A percentile compares a stretch with the other conserved stretches of the same genome.
phyloP scores from a whole-genome alignment of 805 yeast species.

The Sungouiella blattae region DNA sequence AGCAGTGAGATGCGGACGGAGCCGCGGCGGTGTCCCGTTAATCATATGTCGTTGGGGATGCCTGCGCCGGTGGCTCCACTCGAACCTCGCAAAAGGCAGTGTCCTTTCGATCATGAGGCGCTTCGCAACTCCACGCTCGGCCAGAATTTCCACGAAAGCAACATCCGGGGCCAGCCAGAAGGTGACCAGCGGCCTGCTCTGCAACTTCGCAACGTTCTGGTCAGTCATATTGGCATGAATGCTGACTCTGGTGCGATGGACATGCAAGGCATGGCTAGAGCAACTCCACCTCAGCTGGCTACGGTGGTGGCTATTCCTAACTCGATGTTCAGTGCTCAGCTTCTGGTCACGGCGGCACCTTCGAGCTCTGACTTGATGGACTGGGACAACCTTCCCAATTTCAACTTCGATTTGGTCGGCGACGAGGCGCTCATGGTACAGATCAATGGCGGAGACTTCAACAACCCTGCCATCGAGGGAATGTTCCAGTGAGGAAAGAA shows the following conservation, averaged over 20 bases:
- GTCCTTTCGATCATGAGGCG: slow-evolving; percentile 30
- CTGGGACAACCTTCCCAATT: slow-evolving; percentile 21
- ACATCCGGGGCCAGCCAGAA: not conserved
- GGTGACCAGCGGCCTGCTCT: no score
- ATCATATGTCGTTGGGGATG: no score
- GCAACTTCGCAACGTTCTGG: no score
- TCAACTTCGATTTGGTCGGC: slow-evolving; percentile 30
- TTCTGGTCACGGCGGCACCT: not conserved
- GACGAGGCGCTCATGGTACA: slow-evolving; percentile 25
- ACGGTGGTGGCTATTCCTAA: no score
- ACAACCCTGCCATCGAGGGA: slow-evolving; percentile 18
- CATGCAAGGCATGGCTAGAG: no score
- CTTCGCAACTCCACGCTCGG: slow-evolving; percentile 3
- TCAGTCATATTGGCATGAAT: no score
- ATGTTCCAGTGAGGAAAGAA: slow-evolving; percentile 20
- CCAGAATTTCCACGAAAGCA: slow-evolving; percentile 1
- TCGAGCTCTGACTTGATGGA: slow-evolving; percentile 7
- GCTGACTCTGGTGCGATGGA: no score
- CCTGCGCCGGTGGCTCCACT: no score
- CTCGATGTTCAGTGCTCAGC: not conserved
- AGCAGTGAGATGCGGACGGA: no score
- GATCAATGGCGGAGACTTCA: slow-evolving; percentile 15
- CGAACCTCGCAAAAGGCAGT: slow-evolving; percentile 22
- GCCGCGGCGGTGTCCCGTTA: no score
- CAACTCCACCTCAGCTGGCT: no score